Base-by-base conservation (phyloP, 106 monocot species). In the Dendrobium huoshanense region DNA sequence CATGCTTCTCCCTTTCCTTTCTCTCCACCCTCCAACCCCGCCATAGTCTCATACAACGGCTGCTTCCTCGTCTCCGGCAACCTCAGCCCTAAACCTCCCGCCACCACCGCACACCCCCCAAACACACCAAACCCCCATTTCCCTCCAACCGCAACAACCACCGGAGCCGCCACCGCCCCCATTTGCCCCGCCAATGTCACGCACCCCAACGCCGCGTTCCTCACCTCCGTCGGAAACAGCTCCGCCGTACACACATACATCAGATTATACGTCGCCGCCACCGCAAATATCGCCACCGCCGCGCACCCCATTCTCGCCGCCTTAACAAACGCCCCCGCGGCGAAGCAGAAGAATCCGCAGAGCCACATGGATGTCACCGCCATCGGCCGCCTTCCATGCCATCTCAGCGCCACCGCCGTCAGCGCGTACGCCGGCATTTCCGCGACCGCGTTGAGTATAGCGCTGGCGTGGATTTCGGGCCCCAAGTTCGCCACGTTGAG, bases 41-140 rank as follows among this genome's bases (percentile, higher is more conserved):
- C 91, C 86, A 96, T 61, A 0, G 93, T 96, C 87, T 96, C 96
- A 27, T 88, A 91, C 64, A 91, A 70, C 6, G 93, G 91, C 9
- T 78, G 80, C 29, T 88, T 83, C 79, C 77, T 84, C 0, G 96
- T 96, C 84, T 96, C 96, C 74, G 93, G 96, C 80, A 96, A 24
- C 87, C 86, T 91, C 3, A 89, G 59, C 2, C 84, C 90, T 48
- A 91, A 27, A 1, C 80, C 42, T 4, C 86, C 91, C 15, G 93
- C 88, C 31, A 90, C 81, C 13, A 91, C 55, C 24, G 87, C 67
- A 8, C 90, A 77, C 16, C 76, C 89, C 3, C 88, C 96, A n/a
- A 85, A 85, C 81, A 80, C 81, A 3, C 18, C 54, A n/a, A 81
- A 81, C 68, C 80, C 18, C 2, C 20, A 45, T 4, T 48, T 56